Percentiles rank a stretch among this genome's conserved stretches.
Conservation (phyloP, 2,329 filamentous ascomycete genomes). For the Trichoderma sp. region DNA sequence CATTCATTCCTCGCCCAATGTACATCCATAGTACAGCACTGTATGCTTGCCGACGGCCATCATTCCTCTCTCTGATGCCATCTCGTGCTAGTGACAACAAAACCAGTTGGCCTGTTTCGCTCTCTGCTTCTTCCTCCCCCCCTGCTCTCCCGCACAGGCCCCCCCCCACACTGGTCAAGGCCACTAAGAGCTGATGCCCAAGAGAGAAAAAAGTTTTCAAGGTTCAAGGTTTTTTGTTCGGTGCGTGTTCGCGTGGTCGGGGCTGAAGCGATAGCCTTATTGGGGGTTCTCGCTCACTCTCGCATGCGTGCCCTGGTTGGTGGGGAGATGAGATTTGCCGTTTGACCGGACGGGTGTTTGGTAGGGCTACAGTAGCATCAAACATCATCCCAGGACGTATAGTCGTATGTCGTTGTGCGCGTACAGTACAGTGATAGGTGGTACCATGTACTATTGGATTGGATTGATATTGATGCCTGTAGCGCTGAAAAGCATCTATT, state of each 20-base stretch:
- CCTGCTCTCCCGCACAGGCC: neutral
- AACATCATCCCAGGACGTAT: too few relatives aligned
- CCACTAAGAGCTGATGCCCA: neutral
- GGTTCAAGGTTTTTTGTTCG: neutral
- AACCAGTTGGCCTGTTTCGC: neutral
- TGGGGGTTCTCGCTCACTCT: neutral
- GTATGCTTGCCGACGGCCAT: neutral
- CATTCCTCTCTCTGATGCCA: neutral
- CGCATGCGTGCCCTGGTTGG: neutral
- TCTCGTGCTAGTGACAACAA: neutral
- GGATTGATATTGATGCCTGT: neutral
- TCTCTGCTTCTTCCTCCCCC: too few relatives aligned
- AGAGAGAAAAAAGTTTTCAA: neutral
- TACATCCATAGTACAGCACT: neutral
- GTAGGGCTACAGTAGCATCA: neutral
- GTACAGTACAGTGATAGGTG: too few relatives aligned
- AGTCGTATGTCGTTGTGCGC: too few relatives aligned
- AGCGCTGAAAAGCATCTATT: neutral
- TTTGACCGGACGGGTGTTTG: neutral
- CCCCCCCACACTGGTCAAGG: neutral
- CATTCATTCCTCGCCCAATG: neutral
- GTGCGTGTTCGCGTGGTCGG: neutral
- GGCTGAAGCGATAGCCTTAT: constrained; percentile 1
- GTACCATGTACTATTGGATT: neutral
- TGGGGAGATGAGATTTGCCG: neutral